Evolutionary conservation across 2,329 filamentous ascomycete genomes (phyloP).

Genomic region (Pseudomassariella vexata): DNA sequence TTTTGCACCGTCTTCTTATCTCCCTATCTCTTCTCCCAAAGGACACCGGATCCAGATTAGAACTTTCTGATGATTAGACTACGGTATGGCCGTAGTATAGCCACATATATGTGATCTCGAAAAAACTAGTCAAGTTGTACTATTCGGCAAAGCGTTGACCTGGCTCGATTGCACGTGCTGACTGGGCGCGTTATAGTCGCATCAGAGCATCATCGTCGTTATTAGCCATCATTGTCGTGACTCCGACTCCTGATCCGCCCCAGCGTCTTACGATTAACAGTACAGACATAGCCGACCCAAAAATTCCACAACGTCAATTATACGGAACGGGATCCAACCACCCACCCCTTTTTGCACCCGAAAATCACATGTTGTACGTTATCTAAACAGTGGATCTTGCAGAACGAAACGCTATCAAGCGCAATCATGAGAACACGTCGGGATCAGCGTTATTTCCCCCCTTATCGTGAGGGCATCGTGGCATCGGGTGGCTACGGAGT

Average conservation of each 20-base stretch:
- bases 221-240: constrained; percentile 1
- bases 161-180: too few species aligned
- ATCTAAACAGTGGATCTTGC: constrained; percentile 1
- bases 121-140: too few species aligned
- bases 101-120: not conserved
- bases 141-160: too few species aligned
- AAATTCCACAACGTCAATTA: constrained; percentile 3
- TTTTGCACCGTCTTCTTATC: not conserved
- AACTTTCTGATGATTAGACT: not conserved
- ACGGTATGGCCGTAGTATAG: not conserved
- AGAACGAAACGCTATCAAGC: not conserved
- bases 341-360: constrained; percentile 1
- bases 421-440: constrained; percentile 3
- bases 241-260: constrained; percentile 2
- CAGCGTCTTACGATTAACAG: constrained; percentile 1
- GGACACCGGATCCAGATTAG: not conserved
- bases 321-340: constrained; percentile 1
- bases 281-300: not conserved
- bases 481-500: constrained; percentile 1
- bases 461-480: constrained; percentile 1
- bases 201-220: not conserved
- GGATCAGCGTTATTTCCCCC: not conserved
- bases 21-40: constrained; percentile 1
- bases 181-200: not conserved
- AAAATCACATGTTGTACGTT: constrained; percentile 2